Conservation (phyloP, 1,284 basidiomycete genomes). For the Microbotryum lychnidis-dioicae region DNA sequence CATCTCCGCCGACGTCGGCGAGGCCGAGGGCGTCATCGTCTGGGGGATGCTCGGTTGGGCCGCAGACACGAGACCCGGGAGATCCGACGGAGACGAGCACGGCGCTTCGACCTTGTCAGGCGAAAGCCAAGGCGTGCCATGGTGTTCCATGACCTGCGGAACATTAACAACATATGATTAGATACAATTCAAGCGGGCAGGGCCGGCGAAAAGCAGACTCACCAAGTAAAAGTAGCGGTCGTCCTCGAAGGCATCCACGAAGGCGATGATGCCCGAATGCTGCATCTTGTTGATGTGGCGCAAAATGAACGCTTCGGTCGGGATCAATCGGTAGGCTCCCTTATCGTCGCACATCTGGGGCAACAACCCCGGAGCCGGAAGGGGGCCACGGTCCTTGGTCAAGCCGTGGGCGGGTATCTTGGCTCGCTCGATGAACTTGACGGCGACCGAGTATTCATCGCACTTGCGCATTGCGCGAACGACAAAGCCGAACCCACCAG, state of each 20-base stretch:
- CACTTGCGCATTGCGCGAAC: slow-evolving; percentile 37
- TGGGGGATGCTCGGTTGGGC: neutral
- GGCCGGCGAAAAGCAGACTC: slow-evolving; percentile 36
- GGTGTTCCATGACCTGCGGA: slow-evolving; percentile 74
- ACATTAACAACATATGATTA: neutral
- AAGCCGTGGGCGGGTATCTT: slow-evolving; percentile 27
- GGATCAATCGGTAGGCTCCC: slow-evolving; percentile 46
- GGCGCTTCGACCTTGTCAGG: slow-evolving; percentile 13
- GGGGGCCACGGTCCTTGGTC: slow-evolving; percentile 23
- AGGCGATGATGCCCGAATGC: slow-evolving; percentile 73
- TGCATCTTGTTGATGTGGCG: slow-evolving; percentile 49
- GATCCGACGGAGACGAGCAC: slow-evolving; percentile 8
- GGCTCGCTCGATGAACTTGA: slow-evolving; percentile 79
- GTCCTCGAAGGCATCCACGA: slow-evolving; percentile 76
- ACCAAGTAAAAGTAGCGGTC: slow-evolving; percentile 75
- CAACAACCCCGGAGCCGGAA: slow-evolving; percentile 15
- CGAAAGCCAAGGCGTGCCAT: slow-evolving; percentile 70
- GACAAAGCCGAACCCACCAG: slow-evolving; percentile 88
- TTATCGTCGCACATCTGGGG: slow-evolving; percentile 1
- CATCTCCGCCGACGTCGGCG: slow-evolving; percentile 10
- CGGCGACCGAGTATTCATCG: slow-evolving; percentile 64
- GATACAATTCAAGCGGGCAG: neutral
- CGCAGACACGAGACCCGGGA: slow-evolving; percentile 18
- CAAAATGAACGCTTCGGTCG: slow-evolving; percentile 72
- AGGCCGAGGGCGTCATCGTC: slow-evolving; percentile 16